Conservation (phyloP, 352 stramenopile species). For the Phytophthora crassamura region DNA sequence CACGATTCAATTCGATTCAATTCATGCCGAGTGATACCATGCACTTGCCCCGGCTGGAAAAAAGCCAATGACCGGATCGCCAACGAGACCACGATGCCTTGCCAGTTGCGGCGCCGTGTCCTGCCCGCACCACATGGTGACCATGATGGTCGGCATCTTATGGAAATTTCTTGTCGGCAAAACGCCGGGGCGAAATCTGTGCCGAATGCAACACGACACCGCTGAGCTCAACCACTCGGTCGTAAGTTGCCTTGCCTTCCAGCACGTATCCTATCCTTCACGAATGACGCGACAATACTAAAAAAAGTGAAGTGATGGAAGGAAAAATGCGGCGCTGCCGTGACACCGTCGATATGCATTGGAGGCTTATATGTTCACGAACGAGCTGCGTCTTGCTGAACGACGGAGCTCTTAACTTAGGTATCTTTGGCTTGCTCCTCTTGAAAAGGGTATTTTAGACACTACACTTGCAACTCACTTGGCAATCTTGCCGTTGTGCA, state of each 20-base stretch:
- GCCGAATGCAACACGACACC: neutral
- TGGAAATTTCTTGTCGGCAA: constrained; percentile 36
- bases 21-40: constrained; percentile 16
- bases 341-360: constrained; percentile 19
- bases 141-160: constrained; percentile 33
- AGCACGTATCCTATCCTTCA: too few relatives aligned
- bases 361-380: constrained; percentile 22
- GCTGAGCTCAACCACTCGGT: constrained; percentile 4
- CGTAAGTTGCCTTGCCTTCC: too few relatives aligned
- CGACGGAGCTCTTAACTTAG: constrained; percentile 43
- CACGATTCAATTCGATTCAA: constrained; percentile 8
- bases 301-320: constrained; percentile 9
- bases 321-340: constrained; percentile 6
- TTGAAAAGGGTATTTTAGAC: too few relatives aligned
- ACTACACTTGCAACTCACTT: too few relatives aligned
- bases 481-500: constrained; percentile 45
- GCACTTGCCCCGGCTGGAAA: too few relatives aligned
- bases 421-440: constrained; percentile 15
- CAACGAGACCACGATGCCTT: constrained; percentile 11
- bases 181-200: too few relatives aligned
- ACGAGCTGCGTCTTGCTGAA: constrained; percentile 30
- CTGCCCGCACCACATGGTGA: neutral
- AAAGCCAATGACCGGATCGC: too few relatives aligned
- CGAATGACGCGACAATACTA: constrained; percentile 5
- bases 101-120: constrained; percentile 19